Evolutionary conservation across 345 rosid genomes (phyloP), one percentile per base, ranked within the genome.

Genomic region (Populus nigra): DNA sequence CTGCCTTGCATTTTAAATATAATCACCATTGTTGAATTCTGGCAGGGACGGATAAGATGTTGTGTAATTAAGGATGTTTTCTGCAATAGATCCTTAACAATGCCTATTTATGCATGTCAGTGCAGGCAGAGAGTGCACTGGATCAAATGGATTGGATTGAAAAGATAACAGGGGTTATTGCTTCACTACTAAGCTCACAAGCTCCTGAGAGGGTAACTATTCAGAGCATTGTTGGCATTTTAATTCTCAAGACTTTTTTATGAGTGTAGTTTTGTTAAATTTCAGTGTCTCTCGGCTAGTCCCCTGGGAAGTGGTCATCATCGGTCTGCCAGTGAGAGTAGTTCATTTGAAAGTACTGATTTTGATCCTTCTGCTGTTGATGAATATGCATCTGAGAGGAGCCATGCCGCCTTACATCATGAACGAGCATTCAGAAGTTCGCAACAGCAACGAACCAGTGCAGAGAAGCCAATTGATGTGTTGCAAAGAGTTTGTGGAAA

Each of bases 111-210:
- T 85, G 84, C 88, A 86, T 84, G 94, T 91, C 92, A 85, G 91
- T 88, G 90, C 97, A 96, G 99, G 98, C 99, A 81, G 99, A 96
- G 86, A 96, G 98, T 80, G 96, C 96, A 41, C 85, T 88, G 38
- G 99, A 96, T 86, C 98, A 94, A 84, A 96, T 88, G 97, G 99
- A 94, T 82, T 96, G 99, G 99, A 91, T 96, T 77, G 98, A 96
- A 73, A 96, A 96, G 86, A 96, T 94, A 83, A 96, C 96, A 2
- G 99, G 98, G 79, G 99, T 96, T 83, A 96, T 96, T 87, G 93
- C 99, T 72, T 96, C 99, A 59, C 88, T 96, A 59, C 97, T 94
- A 69, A 96, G 98, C 80, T 94, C 95, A 66, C 99, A 94, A 86
- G 91, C 92, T 73, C 97, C 99, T 73, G 98, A 91, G 78, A 90